Evolutionary conservation across 2,329 filamentous ascomycete species (phyloP).

Genomic region (Colletotrichum siamense): DNA sequence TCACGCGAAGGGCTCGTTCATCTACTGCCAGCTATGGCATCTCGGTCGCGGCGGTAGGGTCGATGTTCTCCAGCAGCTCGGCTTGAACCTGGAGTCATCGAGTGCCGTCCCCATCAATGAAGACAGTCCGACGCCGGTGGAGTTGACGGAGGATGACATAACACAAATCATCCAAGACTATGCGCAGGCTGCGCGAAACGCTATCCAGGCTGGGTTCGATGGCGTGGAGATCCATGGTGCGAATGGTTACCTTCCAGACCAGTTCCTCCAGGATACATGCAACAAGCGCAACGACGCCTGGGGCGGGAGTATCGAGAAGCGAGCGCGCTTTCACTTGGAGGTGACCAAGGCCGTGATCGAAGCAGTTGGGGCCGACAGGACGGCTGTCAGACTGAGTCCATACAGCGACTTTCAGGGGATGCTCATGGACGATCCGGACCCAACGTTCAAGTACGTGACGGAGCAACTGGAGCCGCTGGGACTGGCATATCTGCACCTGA

Average conservation of each 20-base stretch:
- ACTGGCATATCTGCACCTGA: slow-evolving; percentile 62
- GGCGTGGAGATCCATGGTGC: slow-evolving; percentile 66
- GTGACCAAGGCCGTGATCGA: slow-evolving; percentile 45
- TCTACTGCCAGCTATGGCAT: slow-evolving; percentile 71
- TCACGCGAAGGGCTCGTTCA: slow-evolving; percentile 65
- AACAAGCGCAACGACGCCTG: slow-evolving; percentile 60
- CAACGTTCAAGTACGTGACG: slow-evolving; percentile 64
- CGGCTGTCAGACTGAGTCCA: slow-evolving; percentile 61
- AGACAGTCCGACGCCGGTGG: slow-evolving; percentile 59
- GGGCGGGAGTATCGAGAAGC: slow-evolving; percentile 59
- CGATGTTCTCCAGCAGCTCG: slow-evolving; percentile 42
- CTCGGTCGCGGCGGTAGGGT: slow-evolving; percentile 58
- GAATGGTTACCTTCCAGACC: slow-evolving; percentile 69
- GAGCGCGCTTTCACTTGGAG: slow-evolving; percentile 56
- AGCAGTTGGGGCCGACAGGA: slow-evolving; percentile 54
- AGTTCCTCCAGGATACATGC: slow-evolving; percentile 60
- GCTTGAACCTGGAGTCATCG: slow-evolving; percentile 51
- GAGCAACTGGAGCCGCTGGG: slow-evolving; percentile 54
- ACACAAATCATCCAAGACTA: slow-evolving; percentile 66
- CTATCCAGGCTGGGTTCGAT: slow-evolving; percentile 71
- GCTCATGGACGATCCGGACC: slow-evolving; percentile 62
- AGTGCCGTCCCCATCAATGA: slow-evolving; percentile 49
- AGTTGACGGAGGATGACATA: slow-evolving; percentile 72
- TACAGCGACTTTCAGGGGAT: slow-evolving; percentile 64
- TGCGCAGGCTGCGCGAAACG: slow-evolving; percentile 57